Evolutionary conservation across 2,329 filamentous ascomycete species (phyloP), one percentile per base, ranked within the genome.

Genomic region (Nigrospora osmanthi): DNA sequence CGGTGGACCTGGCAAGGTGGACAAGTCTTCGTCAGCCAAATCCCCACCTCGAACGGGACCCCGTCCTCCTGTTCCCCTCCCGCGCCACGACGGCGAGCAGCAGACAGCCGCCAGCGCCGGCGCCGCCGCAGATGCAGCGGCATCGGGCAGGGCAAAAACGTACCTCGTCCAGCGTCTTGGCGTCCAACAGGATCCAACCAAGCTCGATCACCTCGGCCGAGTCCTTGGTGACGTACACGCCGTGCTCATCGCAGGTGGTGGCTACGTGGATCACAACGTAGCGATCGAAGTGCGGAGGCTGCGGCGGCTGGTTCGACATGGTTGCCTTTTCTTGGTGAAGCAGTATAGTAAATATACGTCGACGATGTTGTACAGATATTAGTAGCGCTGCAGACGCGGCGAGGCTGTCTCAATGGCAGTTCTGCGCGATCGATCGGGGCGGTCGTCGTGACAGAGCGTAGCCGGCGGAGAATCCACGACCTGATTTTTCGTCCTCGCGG

Each of bases 201-300:
- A 98, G 79, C 78, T 98, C 93, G 68, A 98, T 98, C 55, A 98
- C 93, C 73, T 98, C 93, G 51, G 93, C 93, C 48, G 93, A 97
- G 70, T 98, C 93, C 71, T 97, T 97, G 49, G 93, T 98, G 48
- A 98, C 93, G 68, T 98, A 98, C 54, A 98, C 93, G 52, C 93
- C 93, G 70, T 98, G 93, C 68, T 98, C 93, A 68, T 98, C 93
- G 71, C 93, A 98, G 56, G 93, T 98, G 33, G 93, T 98, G 52
- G 93, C 93, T 62, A 97, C 91, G 69, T 98, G 93, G 66, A 97
- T 95, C 61, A 98, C 88, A 54, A 96, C 86, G 71, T 95, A 98
- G 67, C 91, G 87, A 73, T 98, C 93, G 69, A 95, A 80, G 70
- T 85, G 85, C 57, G 83, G 76, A 56, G 80, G 79, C 42, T 73